Evolutionary conservation across 1,284 basidiomycete species (phyloP).

Genomic region (Fomitiporia mediterranea): DNA sequence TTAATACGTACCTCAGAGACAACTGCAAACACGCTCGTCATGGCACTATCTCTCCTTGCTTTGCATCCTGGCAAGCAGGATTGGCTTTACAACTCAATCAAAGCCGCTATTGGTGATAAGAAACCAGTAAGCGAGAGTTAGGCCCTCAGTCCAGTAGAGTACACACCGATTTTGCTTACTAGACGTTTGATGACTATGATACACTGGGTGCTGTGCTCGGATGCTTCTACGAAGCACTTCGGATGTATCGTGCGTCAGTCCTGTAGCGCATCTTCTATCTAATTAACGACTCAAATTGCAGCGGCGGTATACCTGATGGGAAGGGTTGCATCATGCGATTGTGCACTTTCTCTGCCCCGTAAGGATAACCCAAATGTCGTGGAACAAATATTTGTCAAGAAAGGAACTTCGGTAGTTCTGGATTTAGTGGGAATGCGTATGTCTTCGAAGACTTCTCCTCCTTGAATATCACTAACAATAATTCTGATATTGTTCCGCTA

Average conservation of each 20-base stretch:
- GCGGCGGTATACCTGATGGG: constrained; percentile 14
- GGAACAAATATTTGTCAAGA: constrained; percentile 10
- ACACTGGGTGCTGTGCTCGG: constrained; percentile 16
- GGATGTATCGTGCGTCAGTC: constrained; percentile 19
- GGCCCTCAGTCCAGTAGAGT: too few relatives aligned
- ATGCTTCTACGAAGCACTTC: constrained; percentile 21
- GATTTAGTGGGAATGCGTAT: constrained; percentile 13
- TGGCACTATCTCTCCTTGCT: constrained; percentile 20
- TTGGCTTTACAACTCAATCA: constrained; percentile 20
- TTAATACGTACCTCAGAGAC: constrained; percentile 14
- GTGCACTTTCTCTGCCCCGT: constrained; percentile 3
- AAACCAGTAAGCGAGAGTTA: constrained; percentile 17
- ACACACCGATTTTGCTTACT: too few relatives aligned
- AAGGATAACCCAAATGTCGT: constrained; percentile 3
- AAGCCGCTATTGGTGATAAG: constrained; percentile 5
- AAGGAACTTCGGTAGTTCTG: constrained; percentile 3
- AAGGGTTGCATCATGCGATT: constrained; percentile 7
- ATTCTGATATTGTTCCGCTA: too few relatives aligned
- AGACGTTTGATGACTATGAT: constrained; percentile 18
- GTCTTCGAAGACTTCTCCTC: background rate
- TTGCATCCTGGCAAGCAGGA: constrained; percentile 22
- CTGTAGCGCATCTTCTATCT: too few relatives aligned
- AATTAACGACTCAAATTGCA: constrained; percentile 8
- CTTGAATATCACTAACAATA: background rate
- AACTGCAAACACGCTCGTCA: constrained; percentile 22